Evolutionary conservation across 768 basidiomycete genomes (phyloP).

Genomic region (Hysterangium stoloniferum): DNA sequence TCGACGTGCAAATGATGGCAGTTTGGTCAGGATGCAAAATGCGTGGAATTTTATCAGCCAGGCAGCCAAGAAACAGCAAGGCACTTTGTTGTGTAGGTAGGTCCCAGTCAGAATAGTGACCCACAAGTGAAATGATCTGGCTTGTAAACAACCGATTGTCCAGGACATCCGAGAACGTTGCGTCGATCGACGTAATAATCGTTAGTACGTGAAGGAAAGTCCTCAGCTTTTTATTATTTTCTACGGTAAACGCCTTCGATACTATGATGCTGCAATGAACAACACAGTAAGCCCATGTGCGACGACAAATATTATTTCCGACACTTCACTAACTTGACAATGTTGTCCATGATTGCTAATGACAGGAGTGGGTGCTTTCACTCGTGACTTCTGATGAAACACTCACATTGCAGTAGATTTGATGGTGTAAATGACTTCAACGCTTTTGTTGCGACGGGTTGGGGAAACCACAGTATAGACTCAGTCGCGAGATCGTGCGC

Average conservation of each 20-base stretch:
- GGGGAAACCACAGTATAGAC: background rate
- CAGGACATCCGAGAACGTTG: background rate
- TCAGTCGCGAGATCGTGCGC: background rate
- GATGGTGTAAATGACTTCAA: no score
- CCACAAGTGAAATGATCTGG: background rate
- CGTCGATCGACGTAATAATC: background rate
- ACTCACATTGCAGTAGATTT: background rate
- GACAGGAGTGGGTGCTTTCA: background rate
- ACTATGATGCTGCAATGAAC: no score
- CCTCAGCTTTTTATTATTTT: background rate
- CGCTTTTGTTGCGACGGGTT: background rate
- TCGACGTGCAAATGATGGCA: background rate
- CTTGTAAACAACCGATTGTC: background rate
- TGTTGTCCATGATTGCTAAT: background rate
- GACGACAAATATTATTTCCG: background rate
- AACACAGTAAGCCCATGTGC: background rate
- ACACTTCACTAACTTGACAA: background rate
- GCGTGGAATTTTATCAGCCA: background rate
- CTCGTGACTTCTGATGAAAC: background rate
- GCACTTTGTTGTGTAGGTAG: background rate
- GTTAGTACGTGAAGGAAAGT: background rate
- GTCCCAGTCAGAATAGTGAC: conserved; percentile 1
- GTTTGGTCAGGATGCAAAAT: background rate
- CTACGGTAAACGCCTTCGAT: background rate
- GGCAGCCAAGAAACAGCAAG: background rate